Percentiles rank a stretch among this genome's conserved stretches.
These are phyloP conservation scores for Sporothrix dimorphospora DNA, from an alignment of 2,329 filamentous ascomycete genomes.

Conservation along the genomic window DNA sequence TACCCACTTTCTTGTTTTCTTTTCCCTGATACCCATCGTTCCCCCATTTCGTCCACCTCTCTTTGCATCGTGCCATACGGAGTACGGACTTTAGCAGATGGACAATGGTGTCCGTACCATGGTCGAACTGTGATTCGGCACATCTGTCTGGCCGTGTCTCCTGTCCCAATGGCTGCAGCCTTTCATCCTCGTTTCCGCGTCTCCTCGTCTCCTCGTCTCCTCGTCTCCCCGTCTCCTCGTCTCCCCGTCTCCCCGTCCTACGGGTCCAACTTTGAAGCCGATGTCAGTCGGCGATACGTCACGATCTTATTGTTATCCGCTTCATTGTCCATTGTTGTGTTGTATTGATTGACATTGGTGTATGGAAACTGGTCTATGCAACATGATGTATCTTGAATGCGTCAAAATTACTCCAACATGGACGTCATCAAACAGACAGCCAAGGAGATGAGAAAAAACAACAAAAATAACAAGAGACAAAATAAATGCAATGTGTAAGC, in stretches of 20 bases:
- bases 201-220: no score
- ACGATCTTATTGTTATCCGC: background rate
- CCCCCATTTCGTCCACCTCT: background rate
- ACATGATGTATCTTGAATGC: background rate
- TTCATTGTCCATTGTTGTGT: background rate
- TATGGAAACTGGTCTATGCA: conserved; percentile 11
- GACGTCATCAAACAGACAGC: background rate
- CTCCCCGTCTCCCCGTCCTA: no score
- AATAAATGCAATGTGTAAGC: conserved; percentile 7
- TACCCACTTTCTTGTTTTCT: background rate
- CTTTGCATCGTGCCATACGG: background rate
- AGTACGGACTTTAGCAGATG: background rate
- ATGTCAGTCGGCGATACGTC: background rate
- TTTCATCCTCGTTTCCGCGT: no score
- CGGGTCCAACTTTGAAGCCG: background rate
- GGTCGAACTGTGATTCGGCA: background rate
- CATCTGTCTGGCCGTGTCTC: background rate
- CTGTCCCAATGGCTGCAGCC: background rate
- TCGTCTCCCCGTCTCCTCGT: no score
- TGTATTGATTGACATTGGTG: background rate
- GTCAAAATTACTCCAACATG: background rate
- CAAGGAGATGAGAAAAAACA: background rate
- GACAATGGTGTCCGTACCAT: background rate
- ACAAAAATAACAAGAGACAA: background rate
- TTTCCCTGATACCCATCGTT: background rate